phyloP scores from a whole-genome alignment of 495 filamentous ascomycete species.

The Sphaerosporella brunnea region DNA sequence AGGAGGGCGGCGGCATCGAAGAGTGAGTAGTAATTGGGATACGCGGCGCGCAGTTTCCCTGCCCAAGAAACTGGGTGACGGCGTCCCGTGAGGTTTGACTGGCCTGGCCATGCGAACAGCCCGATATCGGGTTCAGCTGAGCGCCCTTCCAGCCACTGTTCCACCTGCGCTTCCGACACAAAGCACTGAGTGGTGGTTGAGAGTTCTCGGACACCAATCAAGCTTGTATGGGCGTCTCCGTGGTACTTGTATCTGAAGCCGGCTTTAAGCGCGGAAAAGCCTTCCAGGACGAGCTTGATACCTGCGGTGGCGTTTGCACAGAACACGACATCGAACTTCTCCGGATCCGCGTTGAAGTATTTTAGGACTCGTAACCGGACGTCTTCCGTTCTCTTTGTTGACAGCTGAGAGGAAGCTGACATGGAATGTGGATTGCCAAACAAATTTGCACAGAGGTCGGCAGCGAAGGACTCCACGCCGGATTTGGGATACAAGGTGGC shows the following conservation, averaged over 20 bases:
- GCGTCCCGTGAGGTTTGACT: slow-evolving; percentile 87
- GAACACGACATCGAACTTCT: slow-evolving; percentile 75
- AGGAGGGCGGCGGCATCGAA: slow-evolving; percentile 82
- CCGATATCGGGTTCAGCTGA: slow-evolving; percentile 21
- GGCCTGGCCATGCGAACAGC: slow-evolving; percentile 72
- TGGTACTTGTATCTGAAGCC: slow-evolving; percentile 78
- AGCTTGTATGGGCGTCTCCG: slow-evolving; percentile 67
- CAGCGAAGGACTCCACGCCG: slow-evolving; percentile 56
- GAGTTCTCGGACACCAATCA: slow-evolving; percentile 66
- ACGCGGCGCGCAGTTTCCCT: slow-evolving; percentile 31
- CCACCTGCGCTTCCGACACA: slow-evolving; percentile 43
- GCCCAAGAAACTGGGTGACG: slow-evolving; percentile 59
- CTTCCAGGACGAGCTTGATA: slow-evolving; percentile 70
- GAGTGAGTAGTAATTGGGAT: slow-evolving; percentile 42
- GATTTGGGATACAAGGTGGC: slow-evolving; percentile 70
- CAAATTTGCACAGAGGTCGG: slow-evolving; percentile 57
- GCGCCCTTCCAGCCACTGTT: slow-evolving; percentile 40
- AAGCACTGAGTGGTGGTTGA: slow-evolving; percentile 50
- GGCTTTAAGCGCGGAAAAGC: slow-evolving; percentile 41
- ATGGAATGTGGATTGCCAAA: slow-evolving; percentile 87
- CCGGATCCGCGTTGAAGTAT: slow-evolving; percentile 72
- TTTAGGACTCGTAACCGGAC: slow-evolving; percentile 50
- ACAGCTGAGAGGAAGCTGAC: slow-evolving; percentile 60
- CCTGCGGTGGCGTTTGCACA: slow-evolving; percentile 84
- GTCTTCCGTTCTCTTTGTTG: slow-evolving; percentile 57